These are phyloP conservation scores for Diospyros kaki DNA, from an alignment of 148 eudicot genomes.

Conservation along the genomic window DNA sequence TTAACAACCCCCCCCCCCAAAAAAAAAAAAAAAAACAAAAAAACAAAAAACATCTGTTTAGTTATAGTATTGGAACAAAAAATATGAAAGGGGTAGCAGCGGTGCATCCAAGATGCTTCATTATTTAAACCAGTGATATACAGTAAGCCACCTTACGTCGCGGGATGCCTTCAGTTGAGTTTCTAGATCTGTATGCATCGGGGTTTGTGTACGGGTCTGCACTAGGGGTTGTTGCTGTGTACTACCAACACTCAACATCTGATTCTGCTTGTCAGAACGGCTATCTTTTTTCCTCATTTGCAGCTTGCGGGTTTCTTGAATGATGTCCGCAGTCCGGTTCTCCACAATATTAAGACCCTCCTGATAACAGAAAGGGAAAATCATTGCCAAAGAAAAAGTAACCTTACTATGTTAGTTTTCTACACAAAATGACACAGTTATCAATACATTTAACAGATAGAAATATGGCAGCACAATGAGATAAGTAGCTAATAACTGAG, in stretches of 20 bases:
- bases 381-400: not conserved
- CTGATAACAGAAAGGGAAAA: conserved; percentile 28
- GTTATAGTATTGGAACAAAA: not conserved
- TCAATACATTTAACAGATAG: not conserved
- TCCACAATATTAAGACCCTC: conserved; percentile 78
- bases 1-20: too few species aligned
- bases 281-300: conserved; percentile 44
- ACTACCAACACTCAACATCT: conserved; percentile 21
- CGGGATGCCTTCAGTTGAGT: conserved; percentile 95
- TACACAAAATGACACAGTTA: not conserved
- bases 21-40: too few species aligned
- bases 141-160: conserved; percentile 80
- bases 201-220: conserved; percentile 38
- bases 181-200: conserved; percentile 48
- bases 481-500: not conserved
- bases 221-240: conserved; percentile 28
- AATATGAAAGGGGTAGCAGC: conserved; percentile 1
- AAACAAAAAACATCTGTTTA: not conserved
- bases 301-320: conserved; percentile 83
- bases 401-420: not conserved
- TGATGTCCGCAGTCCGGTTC: conserved; percentile 74
- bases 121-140: conserved; percentile 35
- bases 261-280: conserved; percentile 36
- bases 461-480: too few species aligned
- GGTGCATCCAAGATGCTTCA: conserved; percentile 8